Conservation (phyloP, 345 rosid species). For the Gossypium arboreum region DNA sequence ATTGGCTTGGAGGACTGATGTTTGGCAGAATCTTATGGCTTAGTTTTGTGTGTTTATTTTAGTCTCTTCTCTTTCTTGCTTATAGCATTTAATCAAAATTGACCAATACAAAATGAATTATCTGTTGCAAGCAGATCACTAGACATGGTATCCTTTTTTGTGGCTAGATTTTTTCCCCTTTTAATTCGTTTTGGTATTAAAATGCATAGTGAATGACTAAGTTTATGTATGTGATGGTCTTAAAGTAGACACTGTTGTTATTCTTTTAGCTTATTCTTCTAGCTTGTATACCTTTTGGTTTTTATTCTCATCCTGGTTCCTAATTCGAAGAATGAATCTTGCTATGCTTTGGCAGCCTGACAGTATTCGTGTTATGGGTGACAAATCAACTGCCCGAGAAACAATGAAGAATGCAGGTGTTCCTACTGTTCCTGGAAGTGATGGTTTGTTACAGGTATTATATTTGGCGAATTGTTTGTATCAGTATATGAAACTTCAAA, state of each 20-base stretch:
- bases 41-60: neutral
- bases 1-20: neutral
- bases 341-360: constrained; percentile 62
- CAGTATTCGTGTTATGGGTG: constrained; percentile 97
- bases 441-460: constrained; percentile 77
- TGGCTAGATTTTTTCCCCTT: neutral
- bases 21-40: neutral
- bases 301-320: neutral
- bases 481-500: neutral
- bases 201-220: neutral
- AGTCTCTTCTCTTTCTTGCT: constrained; percentile 1
- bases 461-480: constrained; percentile 9
- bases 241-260: neutral
- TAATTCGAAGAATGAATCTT: constrained; percentile 5
- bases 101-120: neutral
- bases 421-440: constrained; percentile 99
- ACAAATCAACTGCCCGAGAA: constrained; percentile 96
- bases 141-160: neutral
- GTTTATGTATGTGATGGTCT: neutral
- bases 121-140: neutral
- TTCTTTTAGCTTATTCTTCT: neutral
- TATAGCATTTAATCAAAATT: neutral
- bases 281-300: neutral
- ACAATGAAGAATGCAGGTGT: constrained; percentile 99
- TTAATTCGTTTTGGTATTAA: neutral